These are phyloP conservation scores for Nicotiana attenuata DNA, from an alignment of 257 asterid species.

Conservation along the genomic window DNA sequence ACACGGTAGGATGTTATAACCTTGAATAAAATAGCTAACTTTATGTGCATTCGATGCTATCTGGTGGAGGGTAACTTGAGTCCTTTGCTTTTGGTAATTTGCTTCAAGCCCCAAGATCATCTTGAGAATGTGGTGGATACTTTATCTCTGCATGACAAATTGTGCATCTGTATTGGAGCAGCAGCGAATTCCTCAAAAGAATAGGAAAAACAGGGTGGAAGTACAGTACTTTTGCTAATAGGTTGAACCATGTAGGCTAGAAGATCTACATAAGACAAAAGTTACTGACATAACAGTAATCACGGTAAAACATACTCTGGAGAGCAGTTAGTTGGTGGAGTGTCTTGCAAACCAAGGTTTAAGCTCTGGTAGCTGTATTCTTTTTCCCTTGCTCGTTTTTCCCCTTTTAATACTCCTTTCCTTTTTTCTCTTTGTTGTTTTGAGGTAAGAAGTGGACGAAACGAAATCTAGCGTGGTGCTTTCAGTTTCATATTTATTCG, in stretches of 20 bases:
- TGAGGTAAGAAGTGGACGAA: not conserved
- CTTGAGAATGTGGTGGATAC: too few species aligned
- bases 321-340: not conserved
- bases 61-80: not conserved
- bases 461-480: not conserved
- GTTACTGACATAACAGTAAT: not conserved
- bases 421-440: not conserved
- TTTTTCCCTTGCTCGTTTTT: not conserved
- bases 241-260: not conserved
- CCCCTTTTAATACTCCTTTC: not conserved
- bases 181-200: not conserved
- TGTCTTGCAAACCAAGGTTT: not conserved
- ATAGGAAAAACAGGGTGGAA: not conserved
- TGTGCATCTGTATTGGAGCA: not conserved
- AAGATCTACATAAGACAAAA: constrained; percentile 1
- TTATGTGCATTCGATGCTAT: not conserved
- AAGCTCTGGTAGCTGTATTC: not conserved
- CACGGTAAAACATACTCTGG: not conserved
- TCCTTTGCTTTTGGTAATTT: too few species aligned
- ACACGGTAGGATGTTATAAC: not conserved
- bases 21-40: not conserved
- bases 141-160: not conserved
- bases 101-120: too few species aligned
- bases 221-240: not conserved
- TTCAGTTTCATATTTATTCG: not conserved